These are phyloP conservation scores for Boechera stricta DNA, from an alignment of 345 rosid genomes.

Conservation along the genomic window DNA sequence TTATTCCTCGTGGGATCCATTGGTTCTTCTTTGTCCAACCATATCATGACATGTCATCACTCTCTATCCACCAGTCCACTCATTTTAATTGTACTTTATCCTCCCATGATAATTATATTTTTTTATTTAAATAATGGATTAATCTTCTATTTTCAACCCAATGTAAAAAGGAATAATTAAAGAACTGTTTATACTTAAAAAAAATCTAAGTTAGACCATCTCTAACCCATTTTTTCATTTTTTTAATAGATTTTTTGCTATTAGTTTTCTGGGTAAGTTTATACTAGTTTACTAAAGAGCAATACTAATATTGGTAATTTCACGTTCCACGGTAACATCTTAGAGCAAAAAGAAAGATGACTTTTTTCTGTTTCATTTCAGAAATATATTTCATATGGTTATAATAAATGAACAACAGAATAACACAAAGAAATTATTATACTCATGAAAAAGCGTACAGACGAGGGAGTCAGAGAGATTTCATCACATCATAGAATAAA, in stretches of 20 bases:
- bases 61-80: constrained; percentile 40
- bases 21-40: background rate
- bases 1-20: constrained; percentile 35
- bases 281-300: background rate
- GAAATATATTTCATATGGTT: background rate
- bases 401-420: background rate
- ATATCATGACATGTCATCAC: constrained; percentile 33
- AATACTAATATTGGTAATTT: background rate
- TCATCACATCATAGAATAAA: constrained; percentile 29
- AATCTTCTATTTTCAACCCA: background rate
- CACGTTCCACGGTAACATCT: background rate
- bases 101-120: background rate
- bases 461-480: constrained; percentile 25
- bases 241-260: background rate
- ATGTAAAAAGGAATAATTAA: background rate
- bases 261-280: background rate
- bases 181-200: too few species aligned
- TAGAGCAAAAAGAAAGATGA: too few species aligned
- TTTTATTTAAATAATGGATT: background rate
- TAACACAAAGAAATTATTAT: constrained; percentile 20
- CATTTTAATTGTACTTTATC: constrained; percentile 42
- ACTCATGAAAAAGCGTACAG: background rate
- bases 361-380: background rate
- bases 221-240: too few species aligned
- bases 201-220: too few species aligned